Conservation (phyloP, 345 rosid genomes). For the Moricandia moricandioides region DNA sequence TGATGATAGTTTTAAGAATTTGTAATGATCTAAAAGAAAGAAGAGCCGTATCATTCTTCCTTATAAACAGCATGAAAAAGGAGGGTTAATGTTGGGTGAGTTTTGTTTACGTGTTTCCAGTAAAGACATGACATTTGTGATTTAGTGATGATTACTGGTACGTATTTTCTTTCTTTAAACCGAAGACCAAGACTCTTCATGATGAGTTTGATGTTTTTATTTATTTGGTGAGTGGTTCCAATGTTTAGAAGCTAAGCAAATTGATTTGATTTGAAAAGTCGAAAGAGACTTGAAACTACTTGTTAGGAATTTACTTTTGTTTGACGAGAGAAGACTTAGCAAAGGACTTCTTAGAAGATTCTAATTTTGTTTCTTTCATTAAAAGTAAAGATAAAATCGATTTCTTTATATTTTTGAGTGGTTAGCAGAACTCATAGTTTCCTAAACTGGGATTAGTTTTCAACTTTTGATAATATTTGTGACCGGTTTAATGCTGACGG, state of each 20-base stretch:
- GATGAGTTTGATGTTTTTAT: neutral
- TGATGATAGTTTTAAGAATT: conserved; percentile 5
- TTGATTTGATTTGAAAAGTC: conserved; percentile 1
- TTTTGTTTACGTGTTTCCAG: conserved; percentile 30
- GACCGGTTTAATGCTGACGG: too few species aligned
- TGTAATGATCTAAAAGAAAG: conserved; percentile 19
- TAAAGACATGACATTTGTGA: conserved; percentile 5
- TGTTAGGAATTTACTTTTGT: neutral
- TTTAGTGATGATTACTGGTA: conserved; percentile 17
- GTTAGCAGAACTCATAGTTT: too few species aligned
- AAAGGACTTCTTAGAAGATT: too few species aligned
- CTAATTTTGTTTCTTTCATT: too few species aligned
- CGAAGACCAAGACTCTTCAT: conserved; percentile 13
- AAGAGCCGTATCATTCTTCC: conserved; percentile 26
- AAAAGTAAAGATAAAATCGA: too few species aligned
- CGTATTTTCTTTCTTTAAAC: conserved; percentile 1
- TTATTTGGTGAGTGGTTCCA: neutral
- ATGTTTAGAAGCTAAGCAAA: conserved; percentile 14
- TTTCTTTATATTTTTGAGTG: too few species aligned
- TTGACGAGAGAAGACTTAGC: too few species aligned
- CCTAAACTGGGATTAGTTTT: too few species aligned
- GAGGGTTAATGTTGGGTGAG: conserved; percentile 30
- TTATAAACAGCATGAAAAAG: conserved; percentile 18
- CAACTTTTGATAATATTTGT: too few species aligned
- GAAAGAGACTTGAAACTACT: conserved; percentile 23